Evolutionary conservation across 108 stramenopile genomes (phyloP).

Genomic region (Phaeodactylum tricornutum): DNA sequence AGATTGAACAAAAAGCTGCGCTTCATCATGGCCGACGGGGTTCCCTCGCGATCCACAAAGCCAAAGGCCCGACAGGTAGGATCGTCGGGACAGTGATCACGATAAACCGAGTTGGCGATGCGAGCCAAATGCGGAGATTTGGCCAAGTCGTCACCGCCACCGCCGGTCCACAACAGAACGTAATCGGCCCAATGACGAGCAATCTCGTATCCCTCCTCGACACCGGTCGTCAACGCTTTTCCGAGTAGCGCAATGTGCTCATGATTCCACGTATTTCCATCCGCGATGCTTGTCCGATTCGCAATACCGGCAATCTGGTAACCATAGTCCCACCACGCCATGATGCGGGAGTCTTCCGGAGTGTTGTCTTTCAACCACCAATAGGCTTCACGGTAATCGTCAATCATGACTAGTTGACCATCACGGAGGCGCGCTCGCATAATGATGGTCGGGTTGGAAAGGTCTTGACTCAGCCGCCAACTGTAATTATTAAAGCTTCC

Average conservation of each 20-base stretch:
- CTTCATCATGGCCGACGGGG: constrained; percentile 87
- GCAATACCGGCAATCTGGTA: constrained; percentile 94
- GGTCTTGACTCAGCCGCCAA: constrained; percentile 48
- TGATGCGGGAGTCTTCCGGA: constrained; percentile 87
- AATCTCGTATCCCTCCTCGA: constrained; percentile 89
- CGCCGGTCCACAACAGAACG: constrained; percentile 91
- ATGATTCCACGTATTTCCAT: constrained; percentile 99
- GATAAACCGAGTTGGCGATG: constrained; percentile 96
- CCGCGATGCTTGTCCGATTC: constrained; percentile 94
- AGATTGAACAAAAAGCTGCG: constrained; percentile 88
- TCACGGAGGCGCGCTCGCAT: constrained; percentile 73
- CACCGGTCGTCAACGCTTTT: constrained; percentile 74
- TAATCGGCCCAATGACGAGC: constrained; percentile 93
- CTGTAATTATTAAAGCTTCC: constrained; percentile 53
- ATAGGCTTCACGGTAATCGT: constrained; percentile 99
- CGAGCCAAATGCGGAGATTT: constrained; percentile 94
- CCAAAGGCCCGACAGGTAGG: constrained; percentile 86
- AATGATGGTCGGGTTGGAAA: constrained; percentile 90
- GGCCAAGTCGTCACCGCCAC: constrained; percentile 93
- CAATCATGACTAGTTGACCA: constrained; percentile 76
- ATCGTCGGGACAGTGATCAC: constrained; percentile 92
- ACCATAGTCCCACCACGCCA: constrained; percentile 97
- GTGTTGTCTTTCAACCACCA: constrained; percentile 97
- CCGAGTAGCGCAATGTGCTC: constrained; percentile 98
- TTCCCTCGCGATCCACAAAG: constrained; percentile 69